Conservation (phyloP, 2,329 filamentous ascomycete species). For the Knufia fluminis region DNA sequence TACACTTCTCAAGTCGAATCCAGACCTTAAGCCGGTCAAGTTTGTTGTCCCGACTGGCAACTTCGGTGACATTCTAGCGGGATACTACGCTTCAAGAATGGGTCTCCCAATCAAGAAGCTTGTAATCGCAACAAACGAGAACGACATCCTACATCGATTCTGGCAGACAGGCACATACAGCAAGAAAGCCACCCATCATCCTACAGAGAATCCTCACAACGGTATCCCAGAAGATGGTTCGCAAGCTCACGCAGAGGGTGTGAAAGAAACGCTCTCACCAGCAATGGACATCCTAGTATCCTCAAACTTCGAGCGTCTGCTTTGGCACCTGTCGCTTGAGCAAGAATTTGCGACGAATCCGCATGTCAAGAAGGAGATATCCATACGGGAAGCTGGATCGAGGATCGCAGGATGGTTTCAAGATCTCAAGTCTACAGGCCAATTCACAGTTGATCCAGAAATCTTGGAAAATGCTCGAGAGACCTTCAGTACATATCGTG, state of each 20-base stretch:
- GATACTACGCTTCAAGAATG: constrained; percentile 86
- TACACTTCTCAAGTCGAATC: constrained; percentile 54
- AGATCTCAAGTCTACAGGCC: constrained; percentile 69
- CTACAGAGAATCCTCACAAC: constrained; percentile 18
- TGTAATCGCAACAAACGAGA: constrained; percentile 90
- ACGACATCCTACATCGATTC: constrained; percentile 93
- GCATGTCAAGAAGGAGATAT: constrained; percentile 13
- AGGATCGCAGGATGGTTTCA: constrained; percentile 70
- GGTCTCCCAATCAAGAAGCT: constrained; percentile 81
- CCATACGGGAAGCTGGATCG: constrained; percentile 42
- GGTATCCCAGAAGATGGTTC: constrained; percentile 42
- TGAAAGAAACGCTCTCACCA: constrained; percentile 84
- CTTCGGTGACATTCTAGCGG: constrained; percentile 82
- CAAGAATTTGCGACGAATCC: constrained; percentile 37
- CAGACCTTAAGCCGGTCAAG: constrained; percentile 52
- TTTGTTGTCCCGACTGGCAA: constrained; percentile 93
- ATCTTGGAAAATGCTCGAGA: constrained; percentile 61
- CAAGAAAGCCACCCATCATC: constrained; percentile 56
- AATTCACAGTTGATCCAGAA: constrained; percentile 69
- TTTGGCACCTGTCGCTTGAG: constrained; percentile 85
- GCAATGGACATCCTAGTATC: constrained; percentile 98
- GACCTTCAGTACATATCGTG: constrained; percentile 72
- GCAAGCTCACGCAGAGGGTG: constrained; percentile 58
- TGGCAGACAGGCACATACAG: constrained; percentile 82
- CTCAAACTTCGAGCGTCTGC: constrained; percentile 89